phyloP scores from a whole-genome alignment of 2,329 filamentous ascomycete genomes.

The Beauveria sp. region DNA sequence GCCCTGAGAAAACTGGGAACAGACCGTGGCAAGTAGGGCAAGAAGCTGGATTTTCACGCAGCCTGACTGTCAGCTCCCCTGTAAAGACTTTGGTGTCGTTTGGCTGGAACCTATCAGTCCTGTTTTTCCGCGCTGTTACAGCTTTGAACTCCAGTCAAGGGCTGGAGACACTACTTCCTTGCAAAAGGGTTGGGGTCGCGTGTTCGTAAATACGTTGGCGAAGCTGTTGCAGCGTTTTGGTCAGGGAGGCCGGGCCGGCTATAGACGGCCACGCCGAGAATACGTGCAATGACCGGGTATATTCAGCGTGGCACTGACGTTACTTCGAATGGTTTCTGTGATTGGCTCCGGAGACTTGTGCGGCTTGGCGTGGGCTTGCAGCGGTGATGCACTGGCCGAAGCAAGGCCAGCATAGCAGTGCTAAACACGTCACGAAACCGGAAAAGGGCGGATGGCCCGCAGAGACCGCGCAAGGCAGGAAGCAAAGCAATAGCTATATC shows the following conservation, averaged over 20 bases:
- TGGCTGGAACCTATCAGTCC: neutral
- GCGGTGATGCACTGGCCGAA: neutral
- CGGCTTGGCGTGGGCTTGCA: neutral
- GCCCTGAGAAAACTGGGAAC: neutral
- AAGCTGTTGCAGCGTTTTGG: neutral
- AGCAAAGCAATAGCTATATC: neutral
- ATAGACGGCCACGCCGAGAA: neutral
- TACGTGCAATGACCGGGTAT: neutral
- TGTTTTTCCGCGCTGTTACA: neutral
- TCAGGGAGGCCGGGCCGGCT: no score
- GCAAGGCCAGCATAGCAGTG: neutral
- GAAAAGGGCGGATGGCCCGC: neutral
- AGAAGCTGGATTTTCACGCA: neutral
- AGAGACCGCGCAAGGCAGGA: no score
- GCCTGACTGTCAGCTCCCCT: neutral
- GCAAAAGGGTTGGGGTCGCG: neutral
- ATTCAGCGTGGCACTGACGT: neutral
- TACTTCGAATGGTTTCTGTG: neutral
- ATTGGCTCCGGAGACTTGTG: neutral
- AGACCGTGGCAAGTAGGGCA: neutral
- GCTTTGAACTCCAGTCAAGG: neutral
- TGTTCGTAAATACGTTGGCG: neutral
- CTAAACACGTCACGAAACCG: neutral
- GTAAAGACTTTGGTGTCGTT: neutral
- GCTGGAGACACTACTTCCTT: neutral